Base-by-base conservation (phyloP, 2,329 filamentous ascomycete species). In the Cladosporium sphaerospermum region DNA sequence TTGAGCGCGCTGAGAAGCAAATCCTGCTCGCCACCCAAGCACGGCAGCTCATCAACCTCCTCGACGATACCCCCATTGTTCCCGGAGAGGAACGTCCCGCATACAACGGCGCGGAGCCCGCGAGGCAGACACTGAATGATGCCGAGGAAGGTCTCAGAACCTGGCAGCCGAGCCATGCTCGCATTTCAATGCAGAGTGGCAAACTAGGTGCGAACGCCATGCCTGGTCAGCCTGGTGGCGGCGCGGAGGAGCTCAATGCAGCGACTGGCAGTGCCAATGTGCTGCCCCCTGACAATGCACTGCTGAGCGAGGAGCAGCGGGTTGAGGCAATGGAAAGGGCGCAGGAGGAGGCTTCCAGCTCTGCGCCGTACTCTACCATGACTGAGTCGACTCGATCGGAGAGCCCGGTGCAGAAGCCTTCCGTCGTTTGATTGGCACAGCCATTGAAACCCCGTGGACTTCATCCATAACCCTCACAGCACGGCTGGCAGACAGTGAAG, bases 1-100 rank as follows among this genome's bases (percentile, higher is more conserved):
- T 99, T 62, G 93, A 99, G 76, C 87, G 92, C 32, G 90, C 90
- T 19, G 93, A 97, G 76, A 97, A 97, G 75, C 93, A 99, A 69
- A 88, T 92, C 63, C 88, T 99, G 56, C 81, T 99, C 13, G 92
- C 93, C 54, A 88, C 88, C 64, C 91, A 97, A 68, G 92, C 90
- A 16, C 86, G 89, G 52, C 84, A 89, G 41, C 80, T 99, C 34
- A 71, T 99, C 53, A 84, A 86, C 61, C 80, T 95, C 37, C 81
- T 99, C 9, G 93, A 99, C 63, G 92, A 96, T 68, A 85, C 85
- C 0, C 89, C 93, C 0, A 83, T 96, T 31, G 86, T 95, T 1
- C 92, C 92, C 1, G 93, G 93, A 45, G 89, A 96, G 67, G 70
- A 78, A 13, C 84, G 86, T 47, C 76, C 79, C n/a, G 71, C 78